Base-by-base conservation (phyloP, 768 basidiomycete genomes). In the Chalciporus sphaerocephalus region DNA sequence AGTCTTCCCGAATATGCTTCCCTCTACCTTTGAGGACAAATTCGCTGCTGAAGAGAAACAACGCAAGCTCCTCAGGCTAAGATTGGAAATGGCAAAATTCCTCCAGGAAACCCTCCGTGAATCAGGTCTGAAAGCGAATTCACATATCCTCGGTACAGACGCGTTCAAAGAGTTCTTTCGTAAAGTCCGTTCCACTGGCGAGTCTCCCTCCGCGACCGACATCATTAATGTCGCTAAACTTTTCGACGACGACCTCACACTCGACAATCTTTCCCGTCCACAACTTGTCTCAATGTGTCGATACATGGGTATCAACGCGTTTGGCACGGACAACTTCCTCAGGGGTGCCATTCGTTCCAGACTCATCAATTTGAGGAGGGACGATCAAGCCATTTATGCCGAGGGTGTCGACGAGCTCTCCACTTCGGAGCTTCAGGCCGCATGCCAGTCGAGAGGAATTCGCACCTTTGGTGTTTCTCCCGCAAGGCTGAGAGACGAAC, bases 131-230 rank as follows among this genome's bases (percentile, higher is more conserved):
- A 93, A 90, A 65, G 91, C 91, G 8, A 91, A 90, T 49, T 83
- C 86, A 16, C 92, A 95, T 61, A 96, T 99, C 47, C 82, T 97
- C 47, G 88, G 92, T 51, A 87, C 80, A 33, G 94, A 96, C 44
- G 90, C 92, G 32, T 99, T 99, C 80, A 97, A 97, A 64, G 92
- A 95, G 67, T 99, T 99, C 73, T 99, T 99, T 85, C 82, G 92
- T 62, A 98, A 98, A 72, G 92, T 91, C 42, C 88, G 96, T 41
- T 89, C 91, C 4, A 98, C 95, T 0, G 96, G 96, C 38, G 96
- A 97, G 74, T 79, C 83, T 1, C 95, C 96, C 12, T 92, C 92
- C 1, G 76, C 85, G 2, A 68, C 80, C 52, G 95, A 99, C 56
- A 79, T 99, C 53, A 81, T 95, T 73, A 90, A 83, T 59, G 96